Conservation (phyloP, 2,329 filamentous ascomycete species). For the Domatiomyces globalis region DNA sequence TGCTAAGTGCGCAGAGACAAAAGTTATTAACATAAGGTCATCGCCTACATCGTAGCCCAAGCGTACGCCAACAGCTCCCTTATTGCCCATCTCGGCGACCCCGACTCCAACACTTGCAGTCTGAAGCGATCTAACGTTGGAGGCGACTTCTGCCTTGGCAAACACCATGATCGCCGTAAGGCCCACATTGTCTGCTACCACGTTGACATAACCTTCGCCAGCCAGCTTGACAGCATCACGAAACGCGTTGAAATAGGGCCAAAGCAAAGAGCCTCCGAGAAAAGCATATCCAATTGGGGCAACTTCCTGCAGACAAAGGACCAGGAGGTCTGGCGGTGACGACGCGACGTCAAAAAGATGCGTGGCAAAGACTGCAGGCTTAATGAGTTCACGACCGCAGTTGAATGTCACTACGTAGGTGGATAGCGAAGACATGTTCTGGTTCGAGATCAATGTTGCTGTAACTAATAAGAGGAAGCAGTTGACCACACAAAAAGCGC, state of each 20-base stretch:
- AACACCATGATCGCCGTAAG: constrained; percentile 87
- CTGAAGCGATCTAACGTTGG: constrained; percentile 50
- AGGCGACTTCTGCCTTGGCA: constrained; percentile 45
- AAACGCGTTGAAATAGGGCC: constrained; percentile 60
- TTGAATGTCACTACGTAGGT: constrained; percentile 82
- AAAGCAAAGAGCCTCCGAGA: constrained; percentile 66
- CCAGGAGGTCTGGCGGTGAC: constrained; percentile 52
- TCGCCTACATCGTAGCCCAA: constrained; percentile 35
- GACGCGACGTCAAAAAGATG: constrained; percentile 46
- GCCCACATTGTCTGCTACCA: constrained; percentile 62
- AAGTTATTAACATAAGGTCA: constrained; percentile 52
- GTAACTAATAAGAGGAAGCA: too few species aligned
- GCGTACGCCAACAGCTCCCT: constrained; percentile 74
- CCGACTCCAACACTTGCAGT: constrained; percentile 77
- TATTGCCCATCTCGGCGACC: constrained; percentile 80
- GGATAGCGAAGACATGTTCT: constrained; percentile 42
- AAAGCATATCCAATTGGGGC: constrained; percentile 74
- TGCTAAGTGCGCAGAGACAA: constrained; percentile 76
- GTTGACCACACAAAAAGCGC: not conserved
- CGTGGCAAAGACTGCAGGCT: constrained; percentile 54
- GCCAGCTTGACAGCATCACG: constrained; percentile 58
- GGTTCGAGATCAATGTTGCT: not conserved
- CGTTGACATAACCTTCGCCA: constrained; percentile 45
- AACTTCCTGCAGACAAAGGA: constrained; percentile 69
- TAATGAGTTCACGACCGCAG: constrained; percentile 58